Evolutionary conservation across 208 protist species (phyloP).

Genomic region (Sergeia podlipaevii): DNA sequence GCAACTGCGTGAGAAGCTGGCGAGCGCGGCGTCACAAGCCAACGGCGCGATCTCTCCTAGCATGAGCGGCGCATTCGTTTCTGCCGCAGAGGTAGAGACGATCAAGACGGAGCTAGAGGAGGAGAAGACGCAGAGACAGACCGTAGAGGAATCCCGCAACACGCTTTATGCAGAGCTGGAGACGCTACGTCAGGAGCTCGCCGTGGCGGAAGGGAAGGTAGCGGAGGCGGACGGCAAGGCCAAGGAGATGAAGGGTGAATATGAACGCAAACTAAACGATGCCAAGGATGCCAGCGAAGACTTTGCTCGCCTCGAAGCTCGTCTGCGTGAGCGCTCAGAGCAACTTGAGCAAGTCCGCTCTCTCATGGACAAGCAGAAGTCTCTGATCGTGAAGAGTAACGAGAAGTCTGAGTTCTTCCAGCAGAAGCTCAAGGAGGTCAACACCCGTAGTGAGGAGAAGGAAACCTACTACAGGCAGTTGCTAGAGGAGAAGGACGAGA

Average conservation of each 20-base stretch:
- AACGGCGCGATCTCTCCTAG: background rate
- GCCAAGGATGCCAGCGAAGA: constrained; percentile 24
- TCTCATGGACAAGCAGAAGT: constrained; percentile 79
- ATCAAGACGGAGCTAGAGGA: constrained; percentile 53
- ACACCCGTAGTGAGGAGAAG: constrained; percentile 19
- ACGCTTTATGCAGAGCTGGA: constrained; percentile 55
- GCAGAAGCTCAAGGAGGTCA: constrained; percentile 46
- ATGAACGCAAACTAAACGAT: constrained; percentile 40
- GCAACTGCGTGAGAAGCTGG: constrained; percentile 22
- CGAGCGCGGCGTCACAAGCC: background rate
- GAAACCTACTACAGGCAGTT: constrained; percentile 42
- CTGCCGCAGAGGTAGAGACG: constrained; percentile 7
- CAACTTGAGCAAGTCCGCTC: constrained; percentile 75
- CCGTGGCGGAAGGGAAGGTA: constrained; percentile 24
- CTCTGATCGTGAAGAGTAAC: constrained; percentile 82
- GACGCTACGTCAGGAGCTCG: constrained; percentile 36
- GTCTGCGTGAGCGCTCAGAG: constrained; percentile 59
- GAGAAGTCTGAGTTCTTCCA: constrained; percentile 74
- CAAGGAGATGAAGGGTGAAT: constrained; percentile 44
- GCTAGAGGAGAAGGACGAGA: constrained; percentile 69
- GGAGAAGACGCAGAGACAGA: constrained; percentile 22
- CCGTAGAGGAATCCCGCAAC: constrained; percentile 29
- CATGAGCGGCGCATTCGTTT: background rate
- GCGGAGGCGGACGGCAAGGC: constrained; percentile 49
- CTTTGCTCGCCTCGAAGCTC: constrained; percentile 30